Evolutionary conservation across 495 filamentous ascomycete species (phyloP).

Genomic region (Tuber microsphaerosporum): DNA sequence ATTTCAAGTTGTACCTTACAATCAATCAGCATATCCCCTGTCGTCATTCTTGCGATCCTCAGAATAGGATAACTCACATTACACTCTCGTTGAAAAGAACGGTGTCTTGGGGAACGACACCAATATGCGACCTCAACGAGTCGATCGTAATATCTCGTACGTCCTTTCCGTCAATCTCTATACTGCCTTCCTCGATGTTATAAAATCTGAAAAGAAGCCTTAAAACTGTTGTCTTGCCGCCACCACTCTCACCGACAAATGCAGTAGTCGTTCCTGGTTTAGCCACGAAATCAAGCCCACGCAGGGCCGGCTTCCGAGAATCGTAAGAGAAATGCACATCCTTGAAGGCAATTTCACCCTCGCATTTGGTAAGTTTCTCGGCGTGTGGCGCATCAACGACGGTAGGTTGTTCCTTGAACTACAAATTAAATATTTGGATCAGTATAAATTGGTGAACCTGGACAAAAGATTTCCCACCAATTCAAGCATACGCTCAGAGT

Average conservation of each 20-base stretch:
- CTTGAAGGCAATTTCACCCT: constrained; percentile 75
- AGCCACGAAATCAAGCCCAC: constrained; percentile 73
- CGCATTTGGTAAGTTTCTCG: constrained; percentile 55
- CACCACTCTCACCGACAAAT: constrained; percentile 90
- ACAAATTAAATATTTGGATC: constrained; percentile 6
- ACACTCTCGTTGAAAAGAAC: constrained; percentile 93
- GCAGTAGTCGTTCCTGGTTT: constrained; percentile 87
- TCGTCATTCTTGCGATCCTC: not conserved
- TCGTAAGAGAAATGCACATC: constrained; percentile 90
- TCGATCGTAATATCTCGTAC: constrained; percentile 84
- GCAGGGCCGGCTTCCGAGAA: constrained; percentile 72
- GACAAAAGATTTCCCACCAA: constrained; percentile 44
- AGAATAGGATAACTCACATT: constrained; percentile 49
- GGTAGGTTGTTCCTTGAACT: constrained; percentile 86
- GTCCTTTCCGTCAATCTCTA: constrained; percentile 75
- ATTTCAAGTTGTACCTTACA: constrained; percentile 70
- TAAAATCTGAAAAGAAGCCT: constrained; percentile 93
- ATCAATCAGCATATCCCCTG: not conserved
- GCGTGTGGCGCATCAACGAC: constrained; percentile 52
- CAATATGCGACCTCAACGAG: constrained; percentile 80
- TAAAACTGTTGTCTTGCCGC: constrained; percentile 96
- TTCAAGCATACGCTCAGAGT: constrained; percentile 88
- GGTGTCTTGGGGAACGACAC: constrained; percentile 94
- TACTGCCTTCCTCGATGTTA: constrained; percentile 67
- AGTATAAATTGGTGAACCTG: not conserved